Base-by-base conservation (phyloP, 208 protist species). In the Wallacemonas sp. region DNA sequence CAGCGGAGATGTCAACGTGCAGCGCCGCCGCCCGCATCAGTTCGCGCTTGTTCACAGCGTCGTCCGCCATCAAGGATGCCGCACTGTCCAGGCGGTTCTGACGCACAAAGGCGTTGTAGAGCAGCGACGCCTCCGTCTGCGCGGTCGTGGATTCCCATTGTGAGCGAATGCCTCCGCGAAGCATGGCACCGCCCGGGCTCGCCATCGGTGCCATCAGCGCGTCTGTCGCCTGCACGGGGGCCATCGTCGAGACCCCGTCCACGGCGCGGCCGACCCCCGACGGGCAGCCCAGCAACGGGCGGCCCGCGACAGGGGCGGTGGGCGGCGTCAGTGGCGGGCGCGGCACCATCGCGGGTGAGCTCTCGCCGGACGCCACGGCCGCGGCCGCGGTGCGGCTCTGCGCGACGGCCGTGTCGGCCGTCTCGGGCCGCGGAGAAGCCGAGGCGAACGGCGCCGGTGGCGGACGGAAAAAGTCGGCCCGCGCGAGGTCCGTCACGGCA, bases 101-200 rank as follows among this genome's bases (percentile, higher is more conserved):
- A 32, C 66, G 32, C 11, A 78, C 72, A 36, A 75, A 86, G n/a
- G 65, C 44, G 18, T 61, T 54, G 67, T 79, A 86, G 50, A 59
- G 33, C 32, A 44, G 48, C 5, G 80, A 79, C 20, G 77, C 72
- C 1, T 49, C 36, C n/a, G 80, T 86, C 42, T 70, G 65, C 12
- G 61, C 69, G 31, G 55, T 65, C 45, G 44, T 46, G 3, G 4
- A 3, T 0, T 57, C 69, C 72, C 80, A 81, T 46, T 78, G 75
- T 23, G 65, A 74, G 32, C 80, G 80, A 45, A 86, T 80, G 20
- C 80, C 80, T 4, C 80, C 76, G 25, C 75, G 74, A 33, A 79
- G 68, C 38, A 41, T 14, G 14, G 14, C 36, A 14, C 10, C 10
- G 36, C 10, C 0, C 10, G 36, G 10, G 36, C 10, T 41, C 36